phyloP scores from a whole-genome alignment of 73 alveolate species.

The Paramecium octaurelia region DNA sequence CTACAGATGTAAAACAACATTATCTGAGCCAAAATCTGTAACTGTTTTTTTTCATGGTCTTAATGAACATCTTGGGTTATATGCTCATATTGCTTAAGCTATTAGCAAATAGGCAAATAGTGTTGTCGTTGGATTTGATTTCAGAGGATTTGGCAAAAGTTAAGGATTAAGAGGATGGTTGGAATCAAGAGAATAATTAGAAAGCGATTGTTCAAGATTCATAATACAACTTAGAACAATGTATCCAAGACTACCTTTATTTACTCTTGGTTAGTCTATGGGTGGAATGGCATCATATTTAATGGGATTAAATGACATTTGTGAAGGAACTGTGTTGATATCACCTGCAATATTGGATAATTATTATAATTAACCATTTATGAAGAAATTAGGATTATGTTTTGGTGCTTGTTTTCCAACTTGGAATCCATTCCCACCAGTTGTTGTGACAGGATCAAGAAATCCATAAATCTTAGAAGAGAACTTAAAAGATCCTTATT shows the following conservation, averaged over 20 bases:
- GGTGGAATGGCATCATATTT: conserved; percentile 31
- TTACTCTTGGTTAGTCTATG: not conserved
- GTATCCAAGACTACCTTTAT: not conserved
- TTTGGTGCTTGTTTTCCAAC: conserved; percentile 8
- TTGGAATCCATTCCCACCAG: not conserved
- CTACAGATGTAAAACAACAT: not conserved
- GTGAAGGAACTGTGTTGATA: not conserved
- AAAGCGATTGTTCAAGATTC: not conserved
- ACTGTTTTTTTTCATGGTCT: conserved; percentile 25
- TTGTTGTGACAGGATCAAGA: not conserved
- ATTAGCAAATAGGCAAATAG: not conserved
- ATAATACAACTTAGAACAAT: not conserved
- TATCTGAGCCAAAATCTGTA: not conserved
- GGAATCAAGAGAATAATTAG: not conserved
- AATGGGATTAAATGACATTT: not conserved
- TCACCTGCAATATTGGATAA: conserved; percentile 38
- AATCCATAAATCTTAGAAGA: conserved; percentile 12
- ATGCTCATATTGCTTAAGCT: conserved; percentile 8
- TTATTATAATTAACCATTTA: not conserved
- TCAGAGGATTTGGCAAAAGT: conserved; percentile 42
- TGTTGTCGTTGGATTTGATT: not conserved
- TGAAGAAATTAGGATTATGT: not conserved
- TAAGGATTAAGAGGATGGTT: not conserved
- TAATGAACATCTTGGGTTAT: not conserved
- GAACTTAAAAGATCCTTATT: not conserved